Evolutionary conservation across 139 green algal species (phyloP), one percentile per base, ranked within the genome.

Genomic region (Ulvella scutata): DNA sequence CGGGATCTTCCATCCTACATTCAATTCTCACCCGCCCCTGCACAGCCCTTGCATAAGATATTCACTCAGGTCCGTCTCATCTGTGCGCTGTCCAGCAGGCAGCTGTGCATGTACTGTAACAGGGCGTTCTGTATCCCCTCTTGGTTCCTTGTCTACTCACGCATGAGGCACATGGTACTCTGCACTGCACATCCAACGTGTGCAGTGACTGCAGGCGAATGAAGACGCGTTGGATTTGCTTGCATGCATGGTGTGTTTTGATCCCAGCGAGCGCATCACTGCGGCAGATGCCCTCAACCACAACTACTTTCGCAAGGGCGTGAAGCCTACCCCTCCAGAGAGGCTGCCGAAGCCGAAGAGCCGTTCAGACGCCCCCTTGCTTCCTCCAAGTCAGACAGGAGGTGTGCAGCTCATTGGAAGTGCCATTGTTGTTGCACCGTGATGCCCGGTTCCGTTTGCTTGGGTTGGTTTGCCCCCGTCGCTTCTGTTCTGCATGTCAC

Each of bases 211-310:
- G 62, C 62, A 43, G 62, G 62, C 62, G 62, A 20, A 43, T 39
- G 62, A 40, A 10, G 76, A 74, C 38, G 72, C 76, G 13, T 40
- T 80, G 17, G 76, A 80, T 75, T 51, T 88, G 59, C 72, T 89
- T 29, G 43, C 67, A 2, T 26, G 38, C 3, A 82, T 87, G 82
- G 75, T 90, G 76, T 26, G 73, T 2, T 43, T 90, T n/a, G 85
- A 90, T 38, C 80, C 86, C 1, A 61, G 73, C 3, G 44, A 72
- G 4, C 77, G 87, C 29, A 81, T 88, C 43, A 84, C 77, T n/a
- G 85, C 88, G 6, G 76, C 75, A 7, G 76, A 89, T 17, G 90
- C 89, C 9, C 77, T 96, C 36, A 51, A 81, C 40, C 90, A 95
- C 80, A 79, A 79, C n/a, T 96, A 88, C 60, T 94, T 95, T 75